Evolutionary conservation across 805 yeast genomes (phyloP), one percentile per base, ranked within the genome.

Genomic region (Hanseniaspora nectarophila): DNA sequence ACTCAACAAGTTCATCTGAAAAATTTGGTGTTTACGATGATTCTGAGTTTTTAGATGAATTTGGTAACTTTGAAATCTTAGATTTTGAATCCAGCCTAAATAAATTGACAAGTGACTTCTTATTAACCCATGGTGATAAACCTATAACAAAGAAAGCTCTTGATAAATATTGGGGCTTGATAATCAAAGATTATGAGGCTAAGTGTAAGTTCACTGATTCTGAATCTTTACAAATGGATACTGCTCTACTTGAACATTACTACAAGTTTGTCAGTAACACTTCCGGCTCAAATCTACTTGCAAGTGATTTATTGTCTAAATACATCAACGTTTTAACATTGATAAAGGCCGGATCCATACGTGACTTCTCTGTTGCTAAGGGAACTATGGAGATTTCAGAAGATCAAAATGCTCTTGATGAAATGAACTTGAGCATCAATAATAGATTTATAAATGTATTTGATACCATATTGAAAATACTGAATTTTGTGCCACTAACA

Each of bases 231-330:
- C 16, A 21, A 12, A 49, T 49, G 53, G 53, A 49, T 28, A n/a
- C 38, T 12, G 31, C 37, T 13, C 15, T 49, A 6, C 20, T 49
- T 8, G 37, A 43, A 8, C 53, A 49, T n/a, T 49, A 49, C 26
- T 37, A 32, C 21, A 40, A 49, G 5, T 29, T 42, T 13, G 46
- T 37, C 12, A 15, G 37, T n/a, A 49, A 26, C 9, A 49, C 53
- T 4, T 10, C 44, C 16, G 10, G 28, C 5, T 42, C 37, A 18
- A 37, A 42, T 20, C 26, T 49, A 2, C 32, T 26, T 21, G 37
- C 35, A n/a, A 49, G 53, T 33, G 53, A 49, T 32, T 28, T 49
- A 20, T 39, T 49, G 28, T 49, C 53, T 4, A 49, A 29, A 18
- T 49, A 42, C 24, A 49, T 49, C 16, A 44, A 49, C 32, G 12